Evolutionary conservation across 2,329 filamentous ascomycete genomes (phyloP).

Genomic region (Sporothrix pseudoabietina): DNA sequence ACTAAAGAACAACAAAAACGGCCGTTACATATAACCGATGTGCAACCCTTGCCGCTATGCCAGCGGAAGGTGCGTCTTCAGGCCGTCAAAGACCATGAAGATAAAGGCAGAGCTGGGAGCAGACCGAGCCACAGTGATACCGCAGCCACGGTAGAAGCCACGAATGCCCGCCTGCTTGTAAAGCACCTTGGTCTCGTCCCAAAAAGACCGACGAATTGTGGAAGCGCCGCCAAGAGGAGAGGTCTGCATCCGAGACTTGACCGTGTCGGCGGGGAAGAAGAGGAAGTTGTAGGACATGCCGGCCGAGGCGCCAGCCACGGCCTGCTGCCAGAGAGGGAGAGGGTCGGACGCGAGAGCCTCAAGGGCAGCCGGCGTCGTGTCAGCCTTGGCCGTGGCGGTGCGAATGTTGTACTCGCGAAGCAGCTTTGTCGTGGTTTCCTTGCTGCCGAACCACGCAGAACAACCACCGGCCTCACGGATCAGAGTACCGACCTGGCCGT

Average conservation of each 20-base stretch:
- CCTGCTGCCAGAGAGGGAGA: slow-evolving; percentile 82
- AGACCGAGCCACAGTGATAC: slow-evolving; percentile 84
- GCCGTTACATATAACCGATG: neutral
- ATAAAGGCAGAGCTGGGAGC: slow-evolving; percentile 98
- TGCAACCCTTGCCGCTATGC: slow-evolving; percentile 36
- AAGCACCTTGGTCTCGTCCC: slow-evolving; percentile 68
- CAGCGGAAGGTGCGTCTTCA: slow-evolving; percentile 69
- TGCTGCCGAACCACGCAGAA: slow-evolving; percentile 92
- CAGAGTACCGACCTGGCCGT: slow-evolving; percentile 88
- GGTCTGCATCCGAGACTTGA: slow-evolving; percentile 97
- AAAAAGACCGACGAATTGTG: slow-evolving; percentile 64
- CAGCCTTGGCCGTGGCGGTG: slow-evolving; percentile 40
- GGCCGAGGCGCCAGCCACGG: slow-evolving; percentile 80
- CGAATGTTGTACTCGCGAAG: slow-evolving; percentile 63
- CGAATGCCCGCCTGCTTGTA: slow-evolving; percentile 81
- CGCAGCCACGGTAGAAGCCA: slow-evolving; percentile 90
- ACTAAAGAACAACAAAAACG: neutral
- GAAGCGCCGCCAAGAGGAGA: slow-evolving; percentile 58
- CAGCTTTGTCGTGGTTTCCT: slow-evolving; percentile 74
- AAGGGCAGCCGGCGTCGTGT: slow-evolving; percentile 38
- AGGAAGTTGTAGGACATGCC: slow-evolving; percentile 96
- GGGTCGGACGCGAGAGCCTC: slow-evolving; percentile 51
- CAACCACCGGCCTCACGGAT: slow-evolving; percentile 92
- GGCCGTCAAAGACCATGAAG: slow-evolving; percentile 88
- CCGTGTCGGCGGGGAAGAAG: slow-evolving; percentile 95